phyloP scores from a whole-genome alignment of 768 basidiomycete species.

The Trametes sanguinea region DNA sequence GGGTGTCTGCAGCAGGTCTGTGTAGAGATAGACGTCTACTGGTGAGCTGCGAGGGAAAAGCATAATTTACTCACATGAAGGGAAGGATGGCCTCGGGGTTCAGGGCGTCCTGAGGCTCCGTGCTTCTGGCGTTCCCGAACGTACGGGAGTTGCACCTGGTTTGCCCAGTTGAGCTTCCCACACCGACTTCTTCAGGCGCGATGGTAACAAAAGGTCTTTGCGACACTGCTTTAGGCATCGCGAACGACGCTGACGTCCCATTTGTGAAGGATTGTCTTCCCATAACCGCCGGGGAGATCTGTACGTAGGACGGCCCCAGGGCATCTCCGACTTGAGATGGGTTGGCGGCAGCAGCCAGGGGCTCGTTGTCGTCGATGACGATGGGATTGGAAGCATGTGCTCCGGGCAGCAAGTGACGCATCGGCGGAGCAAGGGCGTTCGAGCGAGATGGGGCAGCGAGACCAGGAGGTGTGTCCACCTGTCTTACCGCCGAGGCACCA shows the following conservation, averaged over 20 bases:
- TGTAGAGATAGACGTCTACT: not conserved
- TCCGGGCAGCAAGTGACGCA: not conserved
- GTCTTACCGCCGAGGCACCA: not conserved
- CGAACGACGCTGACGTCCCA: not conserved
- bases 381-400: slow-evolving; percentile 11
- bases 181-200: not conserved
- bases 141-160: not conserved
- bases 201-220: not conserved
- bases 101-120: not conserved
- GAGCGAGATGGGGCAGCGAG: not conserved
- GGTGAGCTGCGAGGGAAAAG: not conserved
- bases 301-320: not conserved
- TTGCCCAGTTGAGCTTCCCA: not conserved
- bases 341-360: not conserved
- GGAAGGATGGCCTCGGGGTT: not conserved
- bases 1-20: not conserved
- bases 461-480: not conserved
- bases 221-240: not conserved
- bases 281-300: not conserved
- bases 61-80: not conserved
- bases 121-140: not conserved
- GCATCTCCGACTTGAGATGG: not conserved
- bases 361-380: slow-evolving; percentile 12
- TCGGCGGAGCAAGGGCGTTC: not conserved
- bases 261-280: not conserved